Conservation (phyloP, 2,329 filamentous ascomycete species). For the Monosporascus sp. region DNA sequence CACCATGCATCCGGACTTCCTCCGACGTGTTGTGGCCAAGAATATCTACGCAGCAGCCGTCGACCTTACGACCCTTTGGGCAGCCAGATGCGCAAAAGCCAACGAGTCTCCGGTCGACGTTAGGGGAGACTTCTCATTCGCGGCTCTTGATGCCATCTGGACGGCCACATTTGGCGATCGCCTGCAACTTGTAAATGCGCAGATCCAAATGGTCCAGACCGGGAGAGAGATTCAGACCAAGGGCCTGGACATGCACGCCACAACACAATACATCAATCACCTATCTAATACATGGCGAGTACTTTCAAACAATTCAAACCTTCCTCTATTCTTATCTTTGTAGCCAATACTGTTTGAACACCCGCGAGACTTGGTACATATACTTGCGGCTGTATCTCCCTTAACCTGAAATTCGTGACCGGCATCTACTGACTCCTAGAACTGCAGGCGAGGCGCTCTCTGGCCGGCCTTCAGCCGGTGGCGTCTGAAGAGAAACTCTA, state of each 20-base stretch:
- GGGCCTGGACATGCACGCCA: slow-evolving; percentile 8
- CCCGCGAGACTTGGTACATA: too few species aligned
- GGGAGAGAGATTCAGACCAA: slow-evolving; percentile 1
- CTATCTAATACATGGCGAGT: slow-evolving; percentile 2
- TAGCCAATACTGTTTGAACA: too few species aligned
- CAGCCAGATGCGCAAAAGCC: slow-evolving; percentile 2
- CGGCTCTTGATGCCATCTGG: slow-evolving; percentile 14
- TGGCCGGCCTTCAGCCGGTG: slow-evolving; percentile 8
- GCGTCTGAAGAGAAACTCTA: slow-evolving; percentile 4
- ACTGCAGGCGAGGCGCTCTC: not conserved
- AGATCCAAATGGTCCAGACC: slow-evolving; percentile 5
- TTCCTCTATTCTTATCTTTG: too few species aligned
- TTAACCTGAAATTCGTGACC: too few species aligned
- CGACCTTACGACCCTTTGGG: slow-evolving; percentile 10
- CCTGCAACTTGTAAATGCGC: slow-evolving; percentile 5
- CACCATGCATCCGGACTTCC: slow-evolving; percentile 13
- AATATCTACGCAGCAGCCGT: slow-evolving; percentile 7
- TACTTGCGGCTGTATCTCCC: too few species aligned
- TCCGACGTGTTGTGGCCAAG: slow-evolving; percentile 6
- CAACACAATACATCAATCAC: slow-evolving; percentile 8
- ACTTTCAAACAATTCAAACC: too few species aligned
- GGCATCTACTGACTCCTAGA: not conserved
- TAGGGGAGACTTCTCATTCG: slow-evolving; percentile 8
- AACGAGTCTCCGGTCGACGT: slow-evolving; percentile 2
- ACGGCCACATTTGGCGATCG: slow-evolving; percentile 7